Evolutionary conservation across 75 land plant species (phyloP), one percentile per base, ranked within the genome.

Genomic region (Isoetes taiwanensis): DNA sequence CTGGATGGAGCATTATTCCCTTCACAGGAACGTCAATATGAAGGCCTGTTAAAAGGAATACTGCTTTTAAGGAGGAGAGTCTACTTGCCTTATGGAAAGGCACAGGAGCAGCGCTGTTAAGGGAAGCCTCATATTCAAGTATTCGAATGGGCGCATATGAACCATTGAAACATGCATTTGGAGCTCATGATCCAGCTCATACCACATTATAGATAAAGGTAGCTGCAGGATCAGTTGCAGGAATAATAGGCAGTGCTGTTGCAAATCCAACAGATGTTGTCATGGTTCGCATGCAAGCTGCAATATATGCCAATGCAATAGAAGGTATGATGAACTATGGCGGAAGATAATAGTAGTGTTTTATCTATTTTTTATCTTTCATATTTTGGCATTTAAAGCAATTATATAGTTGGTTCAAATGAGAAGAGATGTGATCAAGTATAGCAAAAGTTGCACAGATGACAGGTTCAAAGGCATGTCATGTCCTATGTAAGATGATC

Each of bases 201-300:
- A 68, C 73, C 16, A 60, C 76, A 1, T 59, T 73, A 46, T 68
- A 72, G 76, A 63, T 73, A 26, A 73, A 73, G 40, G 59, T 73
- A 10, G 50, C 38, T 28, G 76, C 76, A 12, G 76, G 73, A 20
- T 43, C 76, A 29, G 38, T 52, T 39, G 72, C 76, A 29, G 76
- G 76, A 2, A 50, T 64, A 28, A 69, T 73, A 30, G 76, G 76
- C 20, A 69, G 76, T 63, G 76, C 72, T 11, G 64, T 73, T 30
- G 76, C 76, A 16, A 73, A 73, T 31, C 76, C 76, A 19, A 73
- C 76, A 17, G 76, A 73, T 56, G 76, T 73, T 27, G 67, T 73
- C 17, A 73, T 73, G 66, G 72, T 73, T 14, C 66, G 76, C 37
- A 73, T 73, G 76, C 76, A 72, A 43, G 70, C 75, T 34, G 64